Percentiles rank a stretch among this genome's conserved stretches.
phyloP scores from a whole-genome alignment of 2,329 filamentous ascomycete species.

The Fusarium bactridioides region DNA sequence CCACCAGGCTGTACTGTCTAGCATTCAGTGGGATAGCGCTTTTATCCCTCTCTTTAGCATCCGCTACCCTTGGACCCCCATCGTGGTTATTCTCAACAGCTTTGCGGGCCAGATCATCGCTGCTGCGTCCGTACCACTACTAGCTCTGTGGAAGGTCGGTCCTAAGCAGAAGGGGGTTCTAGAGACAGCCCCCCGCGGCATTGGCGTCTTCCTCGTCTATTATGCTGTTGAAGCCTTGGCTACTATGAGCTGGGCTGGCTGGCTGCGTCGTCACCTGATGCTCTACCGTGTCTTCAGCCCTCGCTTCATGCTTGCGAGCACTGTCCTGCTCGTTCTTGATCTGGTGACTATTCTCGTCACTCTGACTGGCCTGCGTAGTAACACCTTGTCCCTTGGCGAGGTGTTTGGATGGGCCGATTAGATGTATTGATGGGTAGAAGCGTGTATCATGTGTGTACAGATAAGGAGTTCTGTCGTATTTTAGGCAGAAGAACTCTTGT shows the following conservation, averaged over 20 bases:
- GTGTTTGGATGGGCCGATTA: slow-evolving; percentile 83
- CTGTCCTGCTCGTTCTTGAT: slow-evolving; percentile 78
- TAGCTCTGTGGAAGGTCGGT: slow-evolving; percentile 88
- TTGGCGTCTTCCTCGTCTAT: slow-evolving; percentile 80
- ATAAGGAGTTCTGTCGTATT: background rate
- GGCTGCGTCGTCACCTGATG: slow-evolving; percentile 92
- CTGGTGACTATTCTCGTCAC: slow-evolving; percentile 74
- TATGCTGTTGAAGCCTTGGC: slow-evolving; percentile 84
- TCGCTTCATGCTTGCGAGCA: slow-evolving; percentile 83
- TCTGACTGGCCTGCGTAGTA: slow-evolving; percentile 78
- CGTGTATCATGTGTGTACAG: slow-evolving; percentile 26
- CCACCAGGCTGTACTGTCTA: slow-evolving; percentile 86
- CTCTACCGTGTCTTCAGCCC: slow-evolving; percentile 93
- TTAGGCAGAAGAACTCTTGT: background rate
- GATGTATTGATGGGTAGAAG: background rate
- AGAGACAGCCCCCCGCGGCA: slow-evolving; percentile 72
- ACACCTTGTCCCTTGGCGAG: slow-evolving; percentile 80
- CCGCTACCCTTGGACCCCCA: slow-evolving; percentile 86
- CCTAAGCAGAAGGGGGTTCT: slow-evolving; percentile 75
- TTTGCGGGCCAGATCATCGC: slow-evolving; percentile 90
- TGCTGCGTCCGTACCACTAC: slow-evolving; percentile 78
- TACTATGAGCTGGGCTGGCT: slow-evolving; percentile 89
- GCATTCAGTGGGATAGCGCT: slow-evolving; percentile 94
- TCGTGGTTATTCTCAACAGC: slow-evolving; percentile 84
- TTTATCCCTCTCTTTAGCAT: slow-evolving; percentile 88